Percentiles rank a stretch among this genome's conserved stretches.
Conservation (phyloP, 169 alveolate genomes). For the Ichthyophthirius multifiliis region DNA sequence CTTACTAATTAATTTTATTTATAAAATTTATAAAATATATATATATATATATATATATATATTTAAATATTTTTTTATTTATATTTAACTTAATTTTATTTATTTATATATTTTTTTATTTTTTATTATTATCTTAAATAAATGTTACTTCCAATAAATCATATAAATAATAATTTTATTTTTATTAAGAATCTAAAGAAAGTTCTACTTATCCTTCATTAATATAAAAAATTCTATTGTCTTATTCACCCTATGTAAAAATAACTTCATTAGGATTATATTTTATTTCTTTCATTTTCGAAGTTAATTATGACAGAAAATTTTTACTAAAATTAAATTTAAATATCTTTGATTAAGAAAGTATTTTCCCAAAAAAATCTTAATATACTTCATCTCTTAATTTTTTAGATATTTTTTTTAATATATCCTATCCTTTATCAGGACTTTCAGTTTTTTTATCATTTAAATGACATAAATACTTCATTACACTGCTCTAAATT, state of each 20-base stretch:
- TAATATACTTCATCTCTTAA: background rate
- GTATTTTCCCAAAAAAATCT: background rate
- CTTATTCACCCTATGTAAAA: slow-evolving; percentile 10
- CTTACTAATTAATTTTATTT: no score
- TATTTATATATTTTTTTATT: no score
- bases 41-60: no score
- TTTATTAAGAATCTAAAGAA: no score
- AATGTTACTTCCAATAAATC: no score
- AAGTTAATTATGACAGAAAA: background rate
- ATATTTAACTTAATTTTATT: no score
- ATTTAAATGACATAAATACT: background rate
- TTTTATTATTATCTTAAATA: no score
- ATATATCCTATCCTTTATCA: background rate
- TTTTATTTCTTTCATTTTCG: slow-evolving; percentile 1
- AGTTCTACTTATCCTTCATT: background rate
- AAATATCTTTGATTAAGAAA: background rate
- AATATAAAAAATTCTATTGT: background rate
- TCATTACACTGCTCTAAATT: background rate
- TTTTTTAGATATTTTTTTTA: background rate
- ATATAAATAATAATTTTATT: no score
- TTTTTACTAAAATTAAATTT: background rate
- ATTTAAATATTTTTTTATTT: no score
- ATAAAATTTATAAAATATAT: no score
- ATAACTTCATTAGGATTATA: slow-evolving; percentile 13
- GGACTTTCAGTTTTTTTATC: background rate